These are phyloP conservation scores for Ophiostoma sp. DNA, from an alignment of 2,329 filamentous ascomycete species.

Conservation along the genomic window DNA sequence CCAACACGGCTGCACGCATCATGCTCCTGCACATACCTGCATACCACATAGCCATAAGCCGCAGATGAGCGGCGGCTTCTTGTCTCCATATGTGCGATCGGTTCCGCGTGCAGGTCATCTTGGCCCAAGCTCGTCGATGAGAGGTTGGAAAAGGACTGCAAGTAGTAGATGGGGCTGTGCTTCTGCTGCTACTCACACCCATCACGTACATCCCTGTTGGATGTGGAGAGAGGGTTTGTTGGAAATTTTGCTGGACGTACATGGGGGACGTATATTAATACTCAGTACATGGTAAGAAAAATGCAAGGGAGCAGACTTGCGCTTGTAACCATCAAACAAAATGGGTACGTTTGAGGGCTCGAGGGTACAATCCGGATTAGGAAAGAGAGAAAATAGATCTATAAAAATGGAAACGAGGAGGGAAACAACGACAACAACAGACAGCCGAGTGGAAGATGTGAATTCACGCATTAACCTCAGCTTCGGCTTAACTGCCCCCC, in stretches of 20 bases:
- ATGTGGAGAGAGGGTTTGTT: not conserved
- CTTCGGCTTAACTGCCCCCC: slow-evolving; percentile 2
- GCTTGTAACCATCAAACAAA: not conserved
- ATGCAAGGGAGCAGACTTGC: not conserved
- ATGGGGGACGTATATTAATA: not conserved
- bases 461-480: not conserved
- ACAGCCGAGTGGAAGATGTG: not conserved
- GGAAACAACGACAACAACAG: not conserved
- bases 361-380: slow-evolving; percentile 5
- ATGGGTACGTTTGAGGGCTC: not conserved
- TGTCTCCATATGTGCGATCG: not conserved
- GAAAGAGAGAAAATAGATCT: not conserved
- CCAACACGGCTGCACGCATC: not conserved
- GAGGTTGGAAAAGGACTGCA: not conserved
- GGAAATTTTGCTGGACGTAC: not conserved
- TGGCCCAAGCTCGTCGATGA: not conserved
- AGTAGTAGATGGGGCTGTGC: not conserved
- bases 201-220: not conserved
- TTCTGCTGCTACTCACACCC: not conserved
- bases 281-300: not conserved
- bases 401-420: not conserved
- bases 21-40: not conserved
- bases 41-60: not conserved
- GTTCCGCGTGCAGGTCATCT: not conserved
- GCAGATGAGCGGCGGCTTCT: not conserved